Percentiles rank a stretch among this genome's conserved stretches.
These are phyloP conservation scores for Ceratobasidium sp. DNA, from an alignment of 1,284 basidiomycete genomes.

Conservation along the genomic window DNA sequence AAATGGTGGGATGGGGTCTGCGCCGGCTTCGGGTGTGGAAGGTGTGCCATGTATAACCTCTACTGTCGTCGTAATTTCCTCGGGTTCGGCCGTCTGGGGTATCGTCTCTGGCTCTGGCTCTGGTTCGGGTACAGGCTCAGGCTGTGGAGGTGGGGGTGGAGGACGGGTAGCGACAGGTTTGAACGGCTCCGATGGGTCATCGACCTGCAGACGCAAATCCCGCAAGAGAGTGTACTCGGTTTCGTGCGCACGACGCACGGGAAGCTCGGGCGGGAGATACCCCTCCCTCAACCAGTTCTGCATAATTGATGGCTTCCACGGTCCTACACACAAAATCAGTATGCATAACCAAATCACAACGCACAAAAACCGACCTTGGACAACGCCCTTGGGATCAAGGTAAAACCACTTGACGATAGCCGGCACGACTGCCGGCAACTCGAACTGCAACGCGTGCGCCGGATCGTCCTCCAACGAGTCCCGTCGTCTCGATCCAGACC, in stretches of 20 bases:
- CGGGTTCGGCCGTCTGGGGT: conserved; percentile 2
- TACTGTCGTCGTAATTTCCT: conserved; percentile 19
- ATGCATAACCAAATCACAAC: not conserved
- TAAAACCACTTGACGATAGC: conserved; percentile 81
- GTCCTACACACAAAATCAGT: conserved; percentile 61
- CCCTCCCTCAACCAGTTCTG: conserved; percentile 86
- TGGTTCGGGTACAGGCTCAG: not conserved
- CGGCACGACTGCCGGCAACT: conserved; percentile 49
- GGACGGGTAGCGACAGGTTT: not conserved
- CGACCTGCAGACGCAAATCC: conserved; percentile 63
- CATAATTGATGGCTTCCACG: conserved; percentile 86
- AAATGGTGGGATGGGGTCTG: conserved; percentile 82
- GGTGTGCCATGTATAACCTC: not conserved
- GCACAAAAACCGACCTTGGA: conserved; percentile 69
- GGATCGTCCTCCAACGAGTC: conserved; percentile 34
- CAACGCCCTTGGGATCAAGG: conserved; percentile 76
- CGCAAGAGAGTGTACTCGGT: conserved; percentile 71
- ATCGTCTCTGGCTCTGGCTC: conserved; percentile 5
- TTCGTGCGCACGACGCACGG: conserved; percentile 79
- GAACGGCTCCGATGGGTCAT: conserved; percentile 43
- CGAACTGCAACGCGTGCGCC: conserved; percentile 31
- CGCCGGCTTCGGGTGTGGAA: conserved; percentile 49
- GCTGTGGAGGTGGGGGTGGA: conserved; percentile 3
- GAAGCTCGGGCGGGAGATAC: conserved; percentile 78
- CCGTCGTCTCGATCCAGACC: not conserved